Evolutionary conservation across 2,329 filamentous ascomycete genomes (phyloP), one percentile per base, ranked within the genome.

Genomic region (Colletotrichum chrysophilum): DNA sequence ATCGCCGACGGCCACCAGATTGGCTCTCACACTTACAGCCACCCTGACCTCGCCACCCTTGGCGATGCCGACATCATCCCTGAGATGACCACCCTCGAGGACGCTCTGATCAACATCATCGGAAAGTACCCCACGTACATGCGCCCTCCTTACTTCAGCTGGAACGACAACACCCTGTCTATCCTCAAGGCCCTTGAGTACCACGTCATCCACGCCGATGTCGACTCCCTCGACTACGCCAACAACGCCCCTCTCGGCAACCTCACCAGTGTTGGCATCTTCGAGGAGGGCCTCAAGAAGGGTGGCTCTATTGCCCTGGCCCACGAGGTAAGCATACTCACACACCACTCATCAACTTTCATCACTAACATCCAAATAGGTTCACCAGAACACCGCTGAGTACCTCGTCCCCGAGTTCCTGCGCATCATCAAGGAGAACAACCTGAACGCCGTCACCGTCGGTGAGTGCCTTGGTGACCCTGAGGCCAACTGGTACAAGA

Each of bases 401-500:
- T 77, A 76, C 70, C 76, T 77, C 24, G 76, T 76, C 62, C 74
- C 69, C 34, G 66, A 75, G 70, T 75, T 75, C 74, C 66, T 69
- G 14, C 69, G 74, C 67, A 64, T 77, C 66, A 71, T 77, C 55
- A 76, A 75, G 67, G 67, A 75, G 67, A 77, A 84, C 80, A 71
- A 79, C 84, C 5, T 83, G 80, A 52, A 69, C 70, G 21, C 82
- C 13, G 87, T 88, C 28, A 87, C 86, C 18, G 81, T 88, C 18
- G 87, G 87, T 52, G 87, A 88, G 77, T 89, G 87, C 77, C 81
- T 89, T 26, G 84, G 83, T 26, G 87, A 88, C 77, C 83, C 85
- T 5, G 70, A 78, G n/a, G 81, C 78, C 56, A 89, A 89, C 82
- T 89, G 87, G 87, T 89, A 89, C 80, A 73, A 67, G 61, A 70